These are phyloP conservation scores for Pisolithus sp. DNA, from an alignment of 768 basidiomycete species.

Conservation along the genomic window DNA sequence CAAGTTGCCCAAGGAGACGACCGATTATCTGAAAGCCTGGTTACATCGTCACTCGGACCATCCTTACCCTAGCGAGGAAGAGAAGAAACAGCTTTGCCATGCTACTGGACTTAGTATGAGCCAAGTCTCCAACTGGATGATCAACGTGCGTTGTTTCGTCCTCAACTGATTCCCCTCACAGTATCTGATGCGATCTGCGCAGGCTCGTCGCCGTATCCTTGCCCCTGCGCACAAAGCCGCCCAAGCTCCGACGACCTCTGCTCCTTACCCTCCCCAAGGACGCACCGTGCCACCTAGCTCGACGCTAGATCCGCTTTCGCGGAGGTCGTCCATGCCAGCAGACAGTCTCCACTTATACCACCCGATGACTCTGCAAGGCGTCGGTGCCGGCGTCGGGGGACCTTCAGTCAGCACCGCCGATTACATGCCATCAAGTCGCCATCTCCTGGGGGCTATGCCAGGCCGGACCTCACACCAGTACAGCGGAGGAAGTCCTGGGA, in stretches of 20 bases:
- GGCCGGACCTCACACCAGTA: constrained; percentile 28
- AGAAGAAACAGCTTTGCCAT: constrained; percentile 84
- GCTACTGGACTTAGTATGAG: constrained; percentile 83
- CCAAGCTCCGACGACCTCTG: constrained; percentile 70
- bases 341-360: constrained; percentile 72
- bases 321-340: constrained; percentile 62
- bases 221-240: constrained; percentile 76
- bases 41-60: constrained; percentile 83
- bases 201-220: constrained; percentile 80
- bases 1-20: constrained; percentile 86
- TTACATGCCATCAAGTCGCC: constrained; percentile 38
- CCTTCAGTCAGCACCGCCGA: constrained; percentile 26
- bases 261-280: constrained; percentile 55
- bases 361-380: constrained; percentile 68
- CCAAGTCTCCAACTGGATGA: constrained; percentile 93
- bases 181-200: constrained; percentile 8
- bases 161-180: constrained; percentile 16
- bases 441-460: constrained; percentile 39
- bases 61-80: constrained; percentile 84
- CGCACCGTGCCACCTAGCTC: constrained; percentile 18
- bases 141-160: constrained; percentile 49
- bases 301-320: constrained; percentile 35
- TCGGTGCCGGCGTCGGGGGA: not conserved
- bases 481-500: constrained; percentile 6
- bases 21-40: constrained; percentile 86